phyloP scores from a whole-genome alignment of 1,284 basidiomycete genomes.

The Microbotryum intermedium region DNA sequence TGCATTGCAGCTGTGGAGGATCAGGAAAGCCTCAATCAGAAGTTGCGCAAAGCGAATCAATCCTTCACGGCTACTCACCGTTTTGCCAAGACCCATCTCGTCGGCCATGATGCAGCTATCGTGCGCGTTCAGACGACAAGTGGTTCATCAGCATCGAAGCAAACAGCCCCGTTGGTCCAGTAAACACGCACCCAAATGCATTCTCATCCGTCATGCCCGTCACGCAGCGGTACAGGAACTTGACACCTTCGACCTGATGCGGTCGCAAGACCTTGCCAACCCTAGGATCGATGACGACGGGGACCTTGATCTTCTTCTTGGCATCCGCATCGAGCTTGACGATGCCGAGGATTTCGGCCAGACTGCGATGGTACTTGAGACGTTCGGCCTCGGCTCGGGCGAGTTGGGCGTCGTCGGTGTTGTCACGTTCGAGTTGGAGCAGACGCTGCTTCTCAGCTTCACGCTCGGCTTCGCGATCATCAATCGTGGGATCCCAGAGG shows the following conservation, averaged over 20 bases:
- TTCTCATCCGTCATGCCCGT: conserved; percentile 87
- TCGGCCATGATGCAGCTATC: conserved; percentile 88
- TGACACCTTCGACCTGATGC: conserved; percentile 97
- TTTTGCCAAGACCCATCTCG: conserved; percentile 79
- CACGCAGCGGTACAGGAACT: conserved; percentile 93
- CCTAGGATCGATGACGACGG: conserved; percentile 90
- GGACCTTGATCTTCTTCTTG: conserved; percentile 68
- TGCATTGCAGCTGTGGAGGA: conserved; percentile 64
- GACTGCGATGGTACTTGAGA: conserved; percentile 62
- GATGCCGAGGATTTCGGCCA: conserved; percentile 70
- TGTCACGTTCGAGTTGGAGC: conserved; percentile 41
- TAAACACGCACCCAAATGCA: conserved; percentile 58
- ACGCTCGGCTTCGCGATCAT: conserved; percentile 66
- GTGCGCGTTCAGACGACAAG: not conserved
- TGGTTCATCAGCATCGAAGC: not conserved
- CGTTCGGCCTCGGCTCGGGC: conserved; percentile 49
- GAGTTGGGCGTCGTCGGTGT: conserved; percentile 60
- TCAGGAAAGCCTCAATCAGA: not conserved
- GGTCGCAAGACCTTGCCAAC: conserved; percentile 81
- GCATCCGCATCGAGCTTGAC: conserved; percentile 43
- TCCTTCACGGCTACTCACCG: conserved; percentile 43
- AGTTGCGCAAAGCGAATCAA: not conserved
- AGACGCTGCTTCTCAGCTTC: conserved; percentile 12
- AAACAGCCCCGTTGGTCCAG: not conserved
- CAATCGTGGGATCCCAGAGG: conserved; percentile 91